Base-by-base conservation (phyloP, 208 protist species). In the Giardia muris region DNA sequence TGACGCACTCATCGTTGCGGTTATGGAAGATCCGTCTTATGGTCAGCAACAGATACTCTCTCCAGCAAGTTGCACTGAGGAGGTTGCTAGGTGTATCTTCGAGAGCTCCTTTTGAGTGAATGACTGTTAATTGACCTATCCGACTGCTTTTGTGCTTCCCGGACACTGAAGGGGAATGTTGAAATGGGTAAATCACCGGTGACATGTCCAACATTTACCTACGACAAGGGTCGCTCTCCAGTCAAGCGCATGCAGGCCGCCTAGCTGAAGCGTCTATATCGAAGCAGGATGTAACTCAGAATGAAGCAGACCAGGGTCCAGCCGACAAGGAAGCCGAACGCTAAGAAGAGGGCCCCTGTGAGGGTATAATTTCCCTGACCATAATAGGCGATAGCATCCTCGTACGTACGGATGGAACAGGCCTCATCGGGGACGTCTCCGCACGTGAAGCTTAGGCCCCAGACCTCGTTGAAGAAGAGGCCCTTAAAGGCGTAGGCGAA, bases 241-340 rank as follows among this genome's bases (percentile, higher is more conserved):
- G n/a, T n/a, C n/a, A n/a, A n/a, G n/a, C n/a, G n/a, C n/a, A n/a
- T n/a, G n/a, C n/a, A n/a, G n/a, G n/a, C n/a, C n/a, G n/a, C n/a
- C n/a, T 76, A 76, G 30, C 57, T 76, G 57, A 76, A 76, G 57
- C 57, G 57, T 76, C 57, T 76, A 76, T 76, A 76, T 76, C 57
- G 10, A 39, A 76, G 30, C 57, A 76, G 57, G 30, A 76, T 39
- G 30, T 76, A 76, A 30, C 57, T 76, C 19, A 76, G 10, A 39
- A 76, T 30, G 30, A 76, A 76, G 30, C 57, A 76, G 30, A 76
- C 57, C 57, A 76, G 30, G 10, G 57, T 76, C 57, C 57, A 76
- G 19, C 57, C 57, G 19, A 30, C 30, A 39, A 76, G 57, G 57
- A 76, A 76, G 57, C 57, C 57, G 30, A 39, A 76, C 30, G 57